phyloP scores from a whole-genome alignment of 345 rosid species.

The Clausena lansium region DNA sequence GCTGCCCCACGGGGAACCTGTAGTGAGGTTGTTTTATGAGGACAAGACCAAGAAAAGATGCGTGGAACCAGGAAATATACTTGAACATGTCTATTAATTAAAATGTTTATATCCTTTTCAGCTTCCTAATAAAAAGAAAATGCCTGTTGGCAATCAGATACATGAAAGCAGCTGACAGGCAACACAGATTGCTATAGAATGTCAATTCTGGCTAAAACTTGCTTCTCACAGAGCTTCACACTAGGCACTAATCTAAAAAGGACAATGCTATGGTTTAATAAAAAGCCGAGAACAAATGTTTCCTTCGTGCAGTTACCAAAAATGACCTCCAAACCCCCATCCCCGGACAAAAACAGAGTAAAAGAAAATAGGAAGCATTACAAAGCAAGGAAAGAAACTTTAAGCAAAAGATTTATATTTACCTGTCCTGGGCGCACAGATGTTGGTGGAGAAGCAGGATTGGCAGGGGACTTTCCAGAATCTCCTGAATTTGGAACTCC shows the following conservation, averaged over 20 bases:
- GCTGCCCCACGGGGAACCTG: conserved; percentile 97
- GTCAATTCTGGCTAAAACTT: not conserved
- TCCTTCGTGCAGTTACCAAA: not conserved
- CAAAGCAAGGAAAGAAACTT: not conserved
- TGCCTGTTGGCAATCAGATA: not conserved
- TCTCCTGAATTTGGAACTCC: conserved; percentile 68
- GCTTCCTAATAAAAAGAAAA: not conserved
- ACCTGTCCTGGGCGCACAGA: conserved; percentile 98
- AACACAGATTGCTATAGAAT: not conserved
- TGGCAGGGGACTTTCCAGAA: conserved; percentile 59
- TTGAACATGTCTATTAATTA: not conserved
- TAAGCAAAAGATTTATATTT: conserved; percentile 4
- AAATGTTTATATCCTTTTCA: not conserved
- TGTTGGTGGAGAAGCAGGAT: conserved; percentile 52
- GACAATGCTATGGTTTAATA: not conserved
- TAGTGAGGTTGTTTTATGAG: not conserved
- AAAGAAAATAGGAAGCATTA: not conserved
- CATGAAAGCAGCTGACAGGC: not conserved
- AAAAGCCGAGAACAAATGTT: not conserved
- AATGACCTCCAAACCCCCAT: not conserved
- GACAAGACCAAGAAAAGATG: conserved; percentile 3
- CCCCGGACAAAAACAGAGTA: not conserved
- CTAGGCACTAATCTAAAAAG: not conserved
- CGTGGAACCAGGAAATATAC: not conserved
- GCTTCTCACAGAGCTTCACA: not conserved